Conservation (phyloP, 305 asterid species). For the Ajuga reptans region DNA sequence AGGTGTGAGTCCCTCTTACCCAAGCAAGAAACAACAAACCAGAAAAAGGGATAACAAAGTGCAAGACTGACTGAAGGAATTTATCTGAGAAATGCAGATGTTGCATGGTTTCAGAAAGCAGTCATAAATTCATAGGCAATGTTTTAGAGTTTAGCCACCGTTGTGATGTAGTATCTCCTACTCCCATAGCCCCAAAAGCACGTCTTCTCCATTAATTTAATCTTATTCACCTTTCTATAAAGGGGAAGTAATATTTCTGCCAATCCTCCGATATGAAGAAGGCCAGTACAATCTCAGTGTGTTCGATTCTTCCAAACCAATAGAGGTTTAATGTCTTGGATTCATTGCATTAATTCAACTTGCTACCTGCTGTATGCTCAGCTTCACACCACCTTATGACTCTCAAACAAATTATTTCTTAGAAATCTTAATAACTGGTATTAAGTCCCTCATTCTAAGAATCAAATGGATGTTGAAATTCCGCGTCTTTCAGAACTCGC, state of each 20-base stretch:
- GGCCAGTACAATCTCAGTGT: constrained; percentile 10
- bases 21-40: background rate
- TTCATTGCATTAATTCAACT: constrained; percentile 17
- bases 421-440: background rate
- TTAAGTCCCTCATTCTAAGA: background rate
- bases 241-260: background rate
- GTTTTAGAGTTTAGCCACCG: background rate
- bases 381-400: constrained; percentile 1
- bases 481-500: background rate
- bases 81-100: background rate
- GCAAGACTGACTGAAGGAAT: constrained; percentile 7
- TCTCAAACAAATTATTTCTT: background rate
- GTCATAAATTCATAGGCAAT: background rate
- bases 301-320: background rate
- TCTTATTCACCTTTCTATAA: background rate
- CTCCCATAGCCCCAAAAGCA: background rate
- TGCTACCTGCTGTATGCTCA: constrained; percentile 1
- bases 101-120: background rate
- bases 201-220: background rate
- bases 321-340: constrained; percentile 21
- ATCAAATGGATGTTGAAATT: background rate
- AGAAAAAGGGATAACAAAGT: too few species aligned
- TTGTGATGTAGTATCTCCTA: background rate
- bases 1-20: background rate
- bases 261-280: constrained; percentile 10